Conservation (phyloP, 2,329 filamentous ascomycete genomes). For the Cadophora sp. region DNA sequence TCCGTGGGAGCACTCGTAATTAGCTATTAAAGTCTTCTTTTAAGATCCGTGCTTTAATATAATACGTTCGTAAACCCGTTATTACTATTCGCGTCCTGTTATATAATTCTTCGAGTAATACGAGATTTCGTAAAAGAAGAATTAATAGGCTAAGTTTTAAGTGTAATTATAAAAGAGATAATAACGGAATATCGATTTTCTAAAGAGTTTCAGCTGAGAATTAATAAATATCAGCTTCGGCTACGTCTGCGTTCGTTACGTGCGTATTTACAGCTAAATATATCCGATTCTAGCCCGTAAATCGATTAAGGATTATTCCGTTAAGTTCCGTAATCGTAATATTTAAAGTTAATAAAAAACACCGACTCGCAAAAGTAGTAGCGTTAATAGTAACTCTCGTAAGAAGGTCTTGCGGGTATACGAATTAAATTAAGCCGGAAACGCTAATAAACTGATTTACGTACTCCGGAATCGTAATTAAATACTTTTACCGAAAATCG, state of each 20-base stretch:
- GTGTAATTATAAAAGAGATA: not conserved
- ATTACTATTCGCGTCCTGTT: not conserved
- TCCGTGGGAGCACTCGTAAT: not conserved
- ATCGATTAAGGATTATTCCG: too few relatives aligned
- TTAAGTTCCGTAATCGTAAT: not conserved
- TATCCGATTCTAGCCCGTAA: too few relatives aligned
- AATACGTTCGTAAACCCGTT: not conserved
- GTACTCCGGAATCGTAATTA: too few relatives aligned
- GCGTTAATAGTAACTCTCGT: not conserved
- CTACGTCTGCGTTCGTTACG: not conserved
- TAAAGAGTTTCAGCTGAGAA: not conserved
- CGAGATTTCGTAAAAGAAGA: not conserved
- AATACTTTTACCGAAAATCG: not conserved
- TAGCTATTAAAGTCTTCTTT: not conserved
- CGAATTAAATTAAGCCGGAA: not conserved
- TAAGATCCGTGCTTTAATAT: not conserved
- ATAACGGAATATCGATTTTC: not conserved
- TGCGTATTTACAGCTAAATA: too few relatives aligned
- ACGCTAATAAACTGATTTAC: not conserved
- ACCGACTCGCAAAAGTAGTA: not conserved
- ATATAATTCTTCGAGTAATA: not conserved
- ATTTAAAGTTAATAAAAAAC: not conserved
- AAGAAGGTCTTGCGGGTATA: not conserved
- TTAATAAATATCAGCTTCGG: not conserved
- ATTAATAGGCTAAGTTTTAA: not conserved